Percentiles rank a stretch among this genome's conserved stretches.
Evolutionary conservation across 2,329 filamentous ascomycete genomes (phyloP).

Genomic region (Aureobasidium pullulans): DNA sequence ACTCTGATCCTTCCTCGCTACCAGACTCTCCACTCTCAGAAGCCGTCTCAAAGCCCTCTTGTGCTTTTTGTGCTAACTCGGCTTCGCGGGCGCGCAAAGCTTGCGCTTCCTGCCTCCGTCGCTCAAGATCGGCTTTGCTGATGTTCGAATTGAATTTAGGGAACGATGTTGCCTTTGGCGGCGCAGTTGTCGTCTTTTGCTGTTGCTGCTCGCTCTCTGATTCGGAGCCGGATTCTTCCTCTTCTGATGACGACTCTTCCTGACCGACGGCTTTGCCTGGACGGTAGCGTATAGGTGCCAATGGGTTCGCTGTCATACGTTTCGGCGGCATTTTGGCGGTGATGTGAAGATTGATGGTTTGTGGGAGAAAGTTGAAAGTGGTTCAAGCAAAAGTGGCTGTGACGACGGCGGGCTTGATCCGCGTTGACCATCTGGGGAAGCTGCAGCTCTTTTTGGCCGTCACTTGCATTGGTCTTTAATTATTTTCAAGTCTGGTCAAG

Average conservation of each 20-base stretch:
- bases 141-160: constrained; percentile 36
- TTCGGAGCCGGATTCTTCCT: constrained; percentile 34
- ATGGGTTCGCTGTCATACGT: constrained; percentile 88
- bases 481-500: background rate
- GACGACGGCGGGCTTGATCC: background rate
- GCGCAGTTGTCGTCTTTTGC: constrained; percentile 30
- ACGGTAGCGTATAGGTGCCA: constrained; percentile 72
- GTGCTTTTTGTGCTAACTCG: constrained; percentile 35
- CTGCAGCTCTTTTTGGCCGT: background rate
- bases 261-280: constrained; percentile 67
- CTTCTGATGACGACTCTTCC: constrained; percentile 30
- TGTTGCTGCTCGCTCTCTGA: constrained; percentile 41
- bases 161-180: constrained; percentile 40
- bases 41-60: constrained; percentile 56
- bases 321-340: constrained; percentile 54
- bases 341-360: background rate
- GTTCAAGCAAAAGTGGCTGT: background rate
- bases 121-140: constrained; percentile 34
- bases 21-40: constrained; percentile 33
- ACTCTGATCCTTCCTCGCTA: constrained; percentile 25
- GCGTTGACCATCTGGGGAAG: background rate
- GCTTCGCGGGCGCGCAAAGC: constrained; percentile 22
- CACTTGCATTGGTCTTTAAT: background rate
- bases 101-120: constrained; percentile 19
- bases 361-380: background rate